Evolutionary conservation across 2,329 filamentous ascomycete genomes (phyloP).

Genomic region (Chalaropsis thielavioides): DNA sequence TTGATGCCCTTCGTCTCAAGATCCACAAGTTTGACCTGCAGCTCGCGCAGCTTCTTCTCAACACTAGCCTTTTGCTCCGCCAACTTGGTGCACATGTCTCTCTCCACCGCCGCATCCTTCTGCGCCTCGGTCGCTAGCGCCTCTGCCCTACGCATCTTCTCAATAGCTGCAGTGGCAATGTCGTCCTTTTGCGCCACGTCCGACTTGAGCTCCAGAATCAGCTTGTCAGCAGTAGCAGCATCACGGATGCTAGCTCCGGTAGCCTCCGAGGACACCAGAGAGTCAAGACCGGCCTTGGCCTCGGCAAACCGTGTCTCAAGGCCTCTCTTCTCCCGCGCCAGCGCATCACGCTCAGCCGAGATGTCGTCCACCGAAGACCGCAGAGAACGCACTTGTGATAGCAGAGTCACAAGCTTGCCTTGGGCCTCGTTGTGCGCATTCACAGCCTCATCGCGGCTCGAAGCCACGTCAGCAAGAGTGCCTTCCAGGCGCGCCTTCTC

Average conservation of each 20-base stretch:
- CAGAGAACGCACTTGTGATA: conserved; percentile 77
- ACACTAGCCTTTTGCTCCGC: conserved; percentile 81
- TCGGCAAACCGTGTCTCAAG: conserved; percentile 75
- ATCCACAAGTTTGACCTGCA: conserved; percentile 79
- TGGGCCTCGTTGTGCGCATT: conserved; percentile 91
- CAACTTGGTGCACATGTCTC: conserved; percentile 65
- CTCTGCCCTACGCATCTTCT: conserved; percentile 93
- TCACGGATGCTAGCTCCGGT: conserved; percentile 80
- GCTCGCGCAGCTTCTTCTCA: conserved; percentile 81
- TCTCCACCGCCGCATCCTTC: conserved; percentile 76
- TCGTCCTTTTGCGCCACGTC: conserved; percentile 86
- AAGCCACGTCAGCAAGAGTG: conserved; percentile 73
- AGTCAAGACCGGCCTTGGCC: conserved; percentile 76
- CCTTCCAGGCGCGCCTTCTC: conserved; percentile 87
- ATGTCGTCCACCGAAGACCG: conserved; percentile 76
- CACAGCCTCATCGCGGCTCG: conserved; percentile 86
- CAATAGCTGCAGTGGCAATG: conserved; percentile 76
- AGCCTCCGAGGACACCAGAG: conserved; percentile 54
- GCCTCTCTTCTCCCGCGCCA: conserved; percentile 78
- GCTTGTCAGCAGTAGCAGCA: conserved; percentile 74
- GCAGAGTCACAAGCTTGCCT: conserved; percentile 74
- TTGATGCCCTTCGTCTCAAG: conserved; percentile 96
- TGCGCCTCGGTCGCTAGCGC: conserved; percentile 77
- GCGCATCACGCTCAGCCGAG: conserved; percentile 66
- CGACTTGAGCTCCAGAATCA: conserved; percentile 79